Percentiles rank a stretch among this genome's conserved stretches.
Evolutionary conservation across 1,284 basidiomycete species (phyloP).

Genomic region (Meira nashicola): DNA sequence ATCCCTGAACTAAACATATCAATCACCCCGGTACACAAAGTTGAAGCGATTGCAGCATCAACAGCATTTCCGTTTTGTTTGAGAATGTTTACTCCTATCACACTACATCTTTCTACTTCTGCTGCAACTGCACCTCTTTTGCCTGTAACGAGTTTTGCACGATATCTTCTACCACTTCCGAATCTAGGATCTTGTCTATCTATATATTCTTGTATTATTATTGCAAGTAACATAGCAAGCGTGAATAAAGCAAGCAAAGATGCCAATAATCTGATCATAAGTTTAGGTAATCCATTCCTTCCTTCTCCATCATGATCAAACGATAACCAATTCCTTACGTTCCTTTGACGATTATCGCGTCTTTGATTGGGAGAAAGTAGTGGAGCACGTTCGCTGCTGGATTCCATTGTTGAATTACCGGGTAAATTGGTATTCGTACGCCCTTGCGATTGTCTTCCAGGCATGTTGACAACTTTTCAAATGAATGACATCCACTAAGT

Average conservation of each 20-base stretch:
- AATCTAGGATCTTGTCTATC: conserved; percentile 10
- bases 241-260: background rate
- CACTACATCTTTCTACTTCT: conserved; percentile 30
- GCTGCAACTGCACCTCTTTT: conserved; percentile 33
- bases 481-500: too few species aligned
- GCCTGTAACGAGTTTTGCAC: conserved; percentile 20
- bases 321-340: too few species aligned
- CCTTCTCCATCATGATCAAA: too few species aligned
- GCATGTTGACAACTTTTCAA: too few species aligned
- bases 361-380: background rate
- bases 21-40: conserved; percentile 24
- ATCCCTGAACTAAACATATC: conserved; percentile 71
- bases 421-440: too few species aligned
- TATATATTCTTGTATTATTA: conserved; percentile 1
- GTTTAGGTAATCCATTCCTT: background rate
- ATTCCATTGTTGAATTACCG: background rate
- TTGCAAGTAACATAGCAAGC: conserved; percentile 1
- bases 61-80: conserved; percentile 79
- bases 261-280: background rate
- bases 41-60: conserved; percentile 70
- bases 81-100: conserved; percentile 39
- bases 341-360: too few species aligned
- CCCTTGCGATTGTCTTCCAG: too few species aligned
- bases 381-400: conserved; percentile 3
- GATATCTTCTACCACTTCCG: conserved; percentile 6